A percentile compares a stretch with the other conserved stretches of the same genome.
Conservation (phyloP, 768 basidiomycete species). For the Cyclocybe aegerita region DNA sequence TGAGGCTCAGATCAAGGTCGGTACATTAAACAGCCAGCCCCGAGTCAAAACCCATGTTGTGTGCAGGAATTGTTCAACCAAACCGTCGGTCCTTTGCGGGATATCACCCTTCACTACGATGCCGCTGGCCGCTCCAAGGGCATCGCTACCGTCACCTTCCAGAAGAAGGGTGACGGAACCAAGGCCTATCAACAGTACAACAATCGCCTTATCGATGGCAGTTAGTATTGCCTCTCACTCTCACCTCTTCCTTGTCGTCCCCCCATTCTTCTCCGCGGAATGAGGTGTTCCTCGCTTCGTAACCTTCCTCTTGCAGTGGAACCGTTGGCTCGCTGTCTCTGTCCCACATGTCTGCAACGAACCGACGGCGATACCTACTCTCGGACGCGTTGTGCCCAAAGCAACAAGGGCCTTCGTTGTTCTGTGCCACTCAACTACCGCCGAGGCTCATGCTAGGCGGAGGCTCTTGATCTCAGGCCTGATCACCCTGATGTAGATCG, state of each 20-base stretch:
- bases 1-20: slow-evolving; percentile 89
- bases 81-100: slow-evolving; percentile 85
- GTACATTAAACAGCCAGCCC: slow-evolving; percentile 19
- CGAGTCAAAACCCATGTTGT: not conserved
- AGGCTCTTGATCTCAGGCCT: slow-evolving; percentile 32
- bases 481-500: slow-evolving; percentile 37
- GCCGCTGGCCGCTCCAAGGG: slow-evolving; percentile 87
- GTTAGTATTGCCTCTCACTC: slow-evolving; percentile 84
- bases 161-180: slow-evolving; percentile 82
- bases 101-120: slow-evolving; percentile 87
- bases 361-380: slow-evolving; percentile 5
- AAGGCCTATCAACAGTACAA: slow-evolving; percentile 95
- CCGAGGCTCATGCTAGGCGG: slow-evolving; percentile 6
- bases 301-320: slow-evolving; percentile 38
- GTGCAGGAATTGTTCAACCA: slow-evolving; percentile 86
- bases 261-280: slow-evolving; percentile 15
- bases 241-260: slow-evolving; percentile 32
- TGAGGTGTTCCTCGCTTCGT: slow-evolving; percentile 24
- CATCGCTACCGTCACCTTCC: slow-evolving; percentile 83
- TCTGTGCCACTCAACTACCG: slow-evolving; percentile 18
- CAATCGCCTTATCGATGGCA: slow-evolving; percentile 99
- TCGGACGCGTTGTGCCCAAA: slow-evolving; percentile 11
- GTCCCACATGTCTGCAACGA: slow-evolving; percentile 13
- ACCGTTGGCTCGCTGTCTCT: slow-evolving; percentile 47
- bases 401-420: not conserved